These are phyloP conservation scores for Tetrastigma voinierianum DNA, from an alignment of 164 flowering plant genomes.

Conservation along the genomic window DNA sequence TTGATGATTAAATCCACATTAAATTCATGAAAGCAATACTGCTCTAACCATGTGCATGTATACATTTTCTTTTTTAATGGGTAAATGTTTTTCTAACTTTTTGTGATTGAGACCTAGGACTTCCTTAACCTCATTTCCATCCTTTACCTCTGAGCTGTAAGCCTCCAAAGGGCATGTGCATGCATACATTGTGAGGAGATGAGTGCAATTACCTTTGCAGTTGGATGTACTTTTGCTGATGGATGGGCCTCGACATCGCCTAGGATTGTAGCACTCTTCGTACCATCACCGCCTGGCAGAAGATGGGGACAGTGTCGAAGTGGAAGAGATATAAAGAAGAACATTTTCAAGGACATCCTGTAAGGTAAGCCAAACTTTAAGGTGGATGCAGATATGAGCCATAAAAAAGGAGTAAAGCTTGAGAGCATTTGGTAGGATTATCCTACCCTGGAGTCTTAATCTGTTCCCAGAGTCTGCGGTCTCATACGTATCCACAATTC, in stretches of 20 bases:
- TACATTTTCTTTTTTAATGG: too few relatives aligned
- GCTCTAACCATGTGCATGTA: too few relatives aligned
- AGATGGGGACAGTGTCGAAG: slow-evolving; percentile 66
- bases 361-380: slow-evolving; percentile 1
- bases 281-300: slow-evolving; percentile 84
- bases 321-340: slow-evolving; percentile 82
- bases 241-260: slow-evolving; percentile 95
- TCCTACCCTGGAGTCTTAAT: slow-evolving; percentile 95
- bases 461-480: slow-evolving; percentile 97
- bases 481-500: slow-evolving; percentile 82
- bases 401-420: background rate
- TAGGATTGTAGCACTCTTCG: slow-evolving; percentile 58
- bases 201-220: slow-evolving; percentile 69
- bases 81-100: too few relatives aligned
- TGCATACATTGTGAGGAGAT: background rate
- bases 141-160: too few relatives aligned
- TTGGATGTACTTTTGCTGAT: slow-evolving; percentile 96
- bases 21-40: too few relatives aligned
- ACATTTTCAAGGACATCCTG: slow-evolving; percentile 97
- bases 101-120: too few relatives aligned
- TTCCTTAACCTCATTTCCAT: too few relatives aligned
- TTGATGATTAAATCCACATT: background rate
- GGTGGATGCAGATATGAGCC: background rate
- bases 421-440: slow-evolving; percentile 1
- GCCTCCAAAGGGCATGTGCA: too few relatives aligned